Percentiles rank a stretch among this genome's conserved stretches.
Conservation (phyloP, 108 stramenopile species). For the Discostella stelligeroides region DNA sequence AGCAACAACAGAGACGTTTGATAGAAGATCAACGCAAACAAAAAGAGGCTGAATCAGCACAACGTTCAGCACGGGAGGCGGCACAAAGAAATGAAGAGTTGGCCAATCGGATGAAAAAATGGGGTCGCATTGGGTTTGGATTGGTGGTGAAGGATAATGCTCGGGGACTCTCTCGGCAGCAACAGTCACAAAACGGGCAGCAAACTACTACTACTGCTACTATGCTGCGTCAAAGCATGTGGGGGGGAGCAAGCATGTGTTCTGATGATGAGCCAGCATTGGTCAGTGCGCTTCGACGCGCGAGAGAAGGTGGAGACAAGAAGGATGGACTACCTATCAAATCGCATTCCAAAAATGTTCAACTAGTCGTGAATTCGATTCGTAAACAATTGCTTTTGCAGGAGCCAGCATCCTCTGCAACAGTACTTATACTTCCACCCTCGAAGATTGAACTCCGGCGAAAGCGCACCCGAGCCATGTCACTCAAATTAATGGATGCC, state of each 20-base stretch:
- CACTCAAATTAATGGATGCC: slow-evolving; percentile 56
- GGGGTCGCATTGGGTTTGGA: slow-evolving; percentile 40
- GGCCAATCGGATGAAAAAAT: slow-evolving; percentile 34
- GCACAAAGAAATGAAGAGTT: background rate
- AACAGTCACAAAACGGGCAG: slow-evolving; percentile 1
- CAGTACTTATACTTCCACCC: background rate
- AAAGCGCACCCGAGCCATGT: slow-evolving; percentile 19
- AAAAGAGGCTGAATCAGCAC: slow-evolving; percentile 35
- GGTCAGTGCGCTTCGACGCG: slow-evolving; percentile 12
- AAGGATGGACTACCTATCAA: slow-evolving; percentile 6
- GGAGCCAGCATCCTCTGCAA: slow-evolving; percentile 9
- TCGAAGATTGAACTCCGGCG: slow-evolving; percentile 27
- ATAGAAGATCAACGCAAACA: slow-evolving; percentile 32
- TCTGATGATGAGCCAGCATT: slow-evolving; percentile 28
- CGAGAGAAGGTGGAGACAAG: background rate
- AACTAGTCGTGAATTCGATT: slow-evolving; percentile 20
- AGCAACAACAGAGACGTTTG: slow-evolving; percentile 17
- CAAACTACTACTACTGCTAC: background rate
- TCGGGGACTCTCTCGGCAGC: slow-evolving; percentile 14
- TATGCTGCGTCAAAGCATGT: slow-evolving; percentile 5
- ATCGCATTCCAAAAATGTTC: slow-evolving; percentile 11
- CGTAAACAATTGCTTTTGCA: slow-evolving; percentile 26
- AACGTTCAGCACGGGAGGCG: slow-evolving; percentile 19
- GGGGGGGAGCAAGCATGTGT: slow-evolving; percentile 28
- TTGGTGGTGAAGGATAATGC: slow-evolving; percentile 35